Evolutionary conservation across 2,329 filamentous ascomycete genomes (phyloP).

Genomic region (Catunica adiposa): DNA sequence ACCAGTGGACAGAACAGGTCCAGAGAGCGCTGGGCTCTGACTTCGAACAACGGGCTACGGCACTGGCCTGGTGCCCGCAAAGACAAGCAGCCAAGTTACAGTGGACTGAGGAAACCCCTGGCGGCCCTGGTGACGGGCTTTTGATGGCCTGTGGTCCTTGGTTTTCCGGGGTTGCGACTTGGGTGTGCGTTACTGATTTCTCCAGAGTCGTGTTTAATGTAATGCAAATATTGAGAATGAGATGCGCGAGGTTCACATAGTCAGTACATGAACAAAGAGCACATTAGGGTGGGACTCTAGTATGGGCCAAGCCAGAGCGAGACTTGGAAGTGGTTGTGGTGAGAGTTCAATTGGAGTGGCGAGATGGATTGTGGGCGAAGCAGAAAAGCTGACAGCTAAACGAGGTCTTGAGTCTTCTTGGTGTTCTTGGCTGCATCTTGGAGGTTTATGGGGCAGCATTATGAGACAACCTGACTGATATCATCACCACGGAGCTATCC

Average conservation of each 20-base stretch:
- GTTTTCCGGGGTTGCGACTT: neutral
- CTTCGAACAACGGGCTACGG: no score
- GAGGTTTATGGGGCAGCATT: neutral
- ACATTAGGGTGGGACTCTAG: no score
- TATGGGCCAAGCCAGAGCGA: no score
- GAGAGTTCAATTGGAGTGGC: neutral
- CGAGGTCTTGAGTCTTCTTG: neutral
- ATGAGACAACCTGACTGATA: neutral
- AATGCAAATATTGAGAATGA: neutral
- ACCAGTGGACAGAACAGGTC: neutral
- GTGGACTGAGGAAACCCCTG: neutral
- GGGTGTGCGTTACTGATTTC: neutral
- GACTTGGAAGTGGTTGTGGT: neutral
- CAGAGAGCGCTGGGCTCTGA: no score
- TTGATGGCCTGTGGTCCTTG: neutral
- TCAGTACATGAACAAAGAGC: neutral
- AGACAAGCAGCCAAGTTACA: neutral
- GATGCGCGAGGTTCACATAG: neutral
- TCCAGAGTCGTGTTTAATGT: neutral
- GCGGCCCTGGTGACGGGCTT: neutral
- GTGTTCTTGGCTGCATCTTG: neutral
- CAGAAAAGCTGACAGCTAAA: neutral
- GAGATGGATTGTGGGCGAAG: neutral
- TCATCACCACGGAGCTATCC: no score
- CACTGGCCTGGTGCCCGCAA: neutral